These are phyloP conservation scores for Zangia roseola DNA, from an alignment of 768 basidiomycete species.

Conservation along the genomic window DNA sequence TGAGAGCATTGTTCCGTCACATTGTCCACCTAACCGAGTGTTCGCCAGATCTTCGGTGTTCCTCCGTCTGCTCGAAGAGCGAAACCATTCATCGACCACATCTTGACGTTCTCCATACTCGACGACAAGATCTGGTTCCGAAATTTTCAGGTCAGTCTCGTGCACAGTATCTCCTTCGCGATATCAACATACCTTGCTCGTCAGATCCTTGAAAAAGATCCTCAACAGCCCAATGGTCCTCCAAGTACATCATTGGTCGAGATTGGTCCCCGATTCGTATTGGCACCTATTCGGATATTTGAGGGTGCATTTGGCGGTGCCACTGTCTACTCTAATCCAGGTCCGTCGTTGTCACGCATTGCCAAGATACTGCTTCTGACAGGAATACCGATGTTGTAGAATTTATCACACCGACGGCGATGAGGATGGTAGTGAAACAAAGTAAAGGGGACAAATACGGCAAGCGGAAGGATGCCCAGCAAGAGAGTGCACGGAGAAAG, in stretches of 20 bases:
- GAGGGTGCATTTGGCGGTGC: conserved; percentile 96
- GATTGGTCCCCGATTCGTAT: conserved; percentile 95
- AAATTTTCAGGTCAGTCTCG: conserved; percentile 82
- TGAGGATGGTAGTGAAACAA: conserved; percentile 66
- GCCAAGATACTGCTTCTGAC: not conserved
- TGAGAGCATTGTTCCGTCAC: conserved; percentile 36
- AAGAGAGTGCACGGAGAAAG: conserved; percentile 62
- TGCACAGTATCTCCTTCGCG: not conserved
- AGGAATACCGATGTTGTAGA: conserved; percentile 45
- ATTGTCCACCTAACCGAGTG: conserved; percentile 1
- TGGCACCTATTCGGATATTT: conserved; percentile 97
- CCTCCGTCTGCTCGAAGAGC: conserved; percentile 86
- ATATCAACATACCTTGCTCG: not conserved
- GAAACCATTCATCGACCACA: conserved; percentile 98
- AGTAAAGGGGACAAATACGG: conserved; percentile 82
- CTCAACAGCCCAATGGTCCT: conserved; percentile 80
- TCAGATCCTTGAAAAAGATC: conserved; percentile 93
- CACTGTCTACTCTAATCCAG: conserved; percentile 94
- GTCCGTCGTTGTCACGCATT: conserved; percentile 40
- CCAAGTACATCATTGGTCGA: conserved; percentile 88
- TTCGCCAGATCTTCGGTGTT: conserved; percentile 84
- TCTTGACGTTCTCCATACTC: conserved; percentile 92
- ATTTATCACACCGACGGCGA: conserved; percentile 86
- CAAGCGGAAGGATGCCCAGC: conserved; percentile 74
- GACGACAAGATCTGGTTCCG: conserved; percentile 99